Conservation (phyloP, 345 rosid species). For the Clausena lansium region DNA sequence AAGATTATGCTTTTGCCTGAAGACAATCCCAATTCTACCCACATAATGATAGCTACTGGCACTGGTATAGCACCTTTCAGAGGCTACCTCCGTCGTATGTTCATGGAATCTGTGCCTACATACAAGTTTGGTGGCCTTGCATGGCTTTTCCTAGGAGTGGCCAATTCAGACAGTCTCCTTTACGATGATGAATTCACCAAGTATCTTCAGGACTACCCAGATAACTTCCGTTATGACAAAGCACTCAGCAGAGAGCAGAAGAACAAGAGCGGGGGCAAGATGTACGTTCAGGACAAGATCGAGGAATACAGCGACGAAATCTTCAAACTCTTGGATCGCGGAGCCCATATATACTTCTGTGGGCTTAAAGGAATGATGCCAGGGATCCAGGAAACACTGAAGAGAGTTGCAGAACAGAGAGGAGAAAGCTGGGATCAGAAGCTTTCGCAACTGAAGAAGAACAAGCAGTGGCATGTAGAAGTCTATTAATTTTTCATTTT, state of each 20-base stretch:
- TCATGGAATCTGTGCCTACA: conserved; percentile 79
- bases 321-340: conserved; percentile 81
- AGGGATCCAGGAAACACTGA: conserved; percentile 87
- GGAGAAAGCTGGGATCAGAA: conserved; percentile 94
- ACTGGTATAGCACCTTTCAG: conserved; percentile 95
- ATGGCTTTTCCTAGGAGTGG: conserved; percentile 99
- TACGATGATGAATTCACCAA: conserved; percentile 83
- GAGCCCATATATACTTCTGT: conserved; percentile 97
- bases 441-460: conserved; percentile 95
- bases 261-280: conserved; percentile 93
- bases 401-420: conserved; percentile 82
- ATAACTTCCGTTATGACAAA: conserved; percentile 75
- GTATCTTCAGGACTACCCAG: conserved; percentile 75
- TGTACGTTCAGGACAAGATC: conserved; percentile 98
- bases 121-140: conserved; percentile 88
- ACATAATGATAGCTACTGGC: conserved; percentile 97
- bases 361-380: conserved; percentile 99
- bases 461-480: conserved; percentile 99
- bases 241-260: conserved; percentile 91
- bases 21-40: conserved; percentile 72
- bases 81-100: conserved; percentile 94
- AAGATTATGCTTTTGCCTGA: conserved; percentile 98
- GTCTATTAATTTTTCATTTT: conserved; percentile 53
- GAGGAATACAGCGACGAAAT: conserved; percentile 93
- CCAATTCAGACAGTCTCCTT: conserved; percentile 91